Conservation (phyloP, 441 rosid species). For the California macrophylla region DNA sequence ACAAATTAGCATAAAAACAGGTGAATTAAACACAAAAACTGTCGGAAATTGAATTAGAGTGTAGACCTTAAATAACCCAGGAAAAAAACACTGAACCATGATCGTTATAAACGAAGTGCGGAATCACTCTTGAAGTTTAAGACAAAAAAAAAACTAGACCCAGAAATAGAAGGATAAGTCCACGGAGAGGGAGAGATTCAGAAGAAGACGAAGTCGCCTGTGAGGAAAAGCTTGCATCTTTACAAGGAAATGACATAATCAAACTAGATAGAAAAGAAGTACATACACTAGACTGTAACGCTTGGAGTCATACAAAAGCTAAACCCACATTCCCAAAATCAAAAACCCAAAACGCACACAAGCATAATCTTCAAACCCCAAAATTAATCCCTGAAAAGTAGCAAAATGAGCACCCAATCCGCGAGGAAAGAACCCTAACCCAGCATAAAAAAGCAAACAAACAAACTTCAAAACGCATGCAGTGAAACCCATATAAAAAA, state of each 20-base stretch:
- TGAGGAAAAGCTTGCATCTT: neutral
- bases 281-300: neutral
- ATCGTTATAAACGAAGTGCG: neutral
- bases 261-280: neutral
- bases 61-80: neutral
- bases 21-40: neutral
- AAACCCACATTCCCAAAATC: conserved; percentile 2
- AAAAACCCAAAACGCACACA: neutral
- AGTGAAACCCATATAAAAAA: neutral
- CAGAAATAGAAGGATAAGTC: neutral
- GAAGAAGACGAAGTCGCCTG: neutral
- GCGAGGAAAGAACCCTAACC: neutral
- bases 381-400: neutral
- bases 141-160: neutral
- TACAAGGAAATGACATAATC: neutral
- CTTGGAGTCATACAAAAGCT: neutral
- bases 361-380: neutral
- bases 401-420: neutral
- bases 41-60: neutral
- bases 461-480: neutral
- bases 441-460: neutral
- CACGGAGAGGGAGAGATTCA: neutral
- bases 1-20: neutral
- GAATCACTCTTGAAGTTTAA: neutral
- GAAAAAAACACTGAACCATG: neutral